phyloP scores from a whole-genome alignment of 768 basidiomycete genomes.

The Cystofilobasidium ferigula region DNA sequence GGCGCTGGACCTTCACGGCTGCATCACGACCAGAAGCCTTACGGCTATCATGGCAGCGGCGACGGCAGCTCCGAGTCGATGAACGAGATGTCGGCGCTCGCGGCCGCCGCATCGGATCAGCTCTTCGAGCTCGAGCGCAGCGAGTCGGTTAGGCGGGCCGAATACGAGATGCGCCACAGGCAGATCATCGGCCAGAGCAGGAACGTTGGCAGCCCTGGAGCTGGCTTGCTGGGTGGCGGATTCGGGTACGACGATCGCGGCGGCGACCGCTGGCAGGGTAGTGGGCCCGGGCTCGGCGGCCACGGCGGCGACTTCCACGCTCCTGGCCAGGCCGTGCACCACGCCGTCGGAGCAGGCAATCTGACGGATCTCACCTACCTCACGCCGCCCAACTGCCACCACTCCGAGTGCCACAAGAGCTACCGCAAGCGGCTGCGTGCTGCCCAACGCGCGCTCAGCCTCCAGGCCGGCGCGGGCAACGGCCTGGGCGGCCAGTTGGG shows the following conservation, averaged over 20 bases:
- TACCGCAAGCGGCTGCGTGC: conserved; percentile 41
- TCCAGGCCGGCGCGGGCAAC: conserved; percentile 4
- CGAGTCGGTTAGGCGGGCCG: conserved; percentile 72
- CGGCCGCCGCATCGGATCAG: conserved; percentile 65
- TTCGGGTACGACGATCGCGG: neutral
- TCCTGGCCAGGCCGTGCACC: conserved; percentile 35
- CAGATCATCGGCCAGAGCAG: conserved; percentile 42
- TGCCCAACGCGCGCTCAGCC: conserved; percentile 34
- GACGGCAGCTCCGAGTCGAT: conserved; percentile 30
- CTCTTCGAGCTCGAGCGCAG: conserved; percentile 76
- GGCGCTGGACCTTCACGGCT: neutral
- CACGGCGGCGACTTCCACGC: conserved; percentile 35
- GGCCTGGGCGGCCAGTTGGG: neutral
- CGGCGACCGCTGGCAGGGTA: conserved; percentile 30
- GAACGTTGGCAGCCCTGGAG: conserved; percentile 31
- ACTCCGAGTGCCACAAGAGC: conserved; percentile 43
- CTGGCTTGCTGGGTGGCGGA: neutral
- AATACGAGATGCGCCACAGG: conserved; percentile 68
- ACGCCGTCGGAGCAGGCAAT: conserved; percentile 38
- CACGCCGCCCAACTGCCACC: conserved; percentile 41
- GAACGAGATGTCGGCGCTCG: conserved; percentile 42
- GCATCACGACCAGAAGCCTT: conserved; percentile 1
- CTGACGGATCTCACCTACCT: conserved; percentile 40
- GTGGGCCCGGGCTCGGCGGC: conserved; percentile 27
- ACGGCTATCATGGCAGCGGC: conserved; percentile 27